These are phyloP conservation scores for Elaeis oleifera DNA, from an alignment of 202 grass and related monocot genomes.

Conservation along the genomic window DNA sequence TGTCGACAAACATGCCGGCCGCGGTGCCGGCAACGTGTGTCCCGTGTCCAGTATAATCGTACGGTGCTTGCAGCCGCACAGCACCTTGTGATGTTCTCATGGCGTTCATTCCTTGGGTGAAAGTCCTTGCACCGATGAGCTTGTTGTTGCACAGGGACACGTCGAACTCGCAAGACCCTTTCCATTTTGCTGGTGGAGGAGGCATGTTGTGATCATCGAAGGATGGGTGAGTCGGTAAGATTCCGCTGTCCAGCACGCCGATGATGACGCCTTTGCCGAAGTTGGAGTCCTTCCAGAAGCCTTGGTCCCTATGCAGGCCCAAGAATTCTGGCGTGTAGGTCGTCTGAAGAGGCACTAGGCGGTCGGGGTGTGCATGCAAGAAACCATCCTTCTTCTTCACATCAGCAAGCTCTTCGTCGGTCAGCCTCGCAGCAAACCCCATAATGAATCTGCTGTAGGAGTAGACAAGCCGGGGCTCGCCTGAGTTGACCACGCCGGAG, in stretches of 20 bases:
- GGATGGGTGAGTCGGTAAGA: constrained; percentile 1
- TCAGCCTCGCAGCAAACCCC: too few species aligned
- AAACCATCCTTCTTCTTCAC: too few species aligned
- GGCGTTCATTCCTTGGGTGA: constrained; percentile 1
- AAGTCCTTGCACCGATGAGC: constrained; percentile 13
- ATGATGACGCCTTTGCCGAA: constrained; percentile 61
- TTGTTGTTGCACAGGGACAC: neutral
- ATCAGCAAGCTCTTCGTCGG: too few species aligned
- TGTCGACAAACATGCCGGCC: constrained; percentile 21
- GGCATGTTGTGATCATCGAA: constrained; percentile 32
- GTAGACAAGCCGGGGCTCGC: too few species aligned
- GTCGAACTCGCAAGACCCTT: constrained; percentile 33
- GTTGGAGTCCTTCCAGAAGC: constrained; percentile 31
- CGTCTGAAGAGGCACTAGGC: too few species aligned
- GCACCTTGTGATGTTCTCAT: neutral
- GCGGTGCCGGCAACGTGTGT: constrained; percentile 54
- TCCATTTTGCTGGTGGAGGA: constrained; percentile 38
- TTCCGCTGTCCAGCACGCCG: constrained; percentile 25
- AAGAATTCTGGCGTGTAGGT: too few species aligned
- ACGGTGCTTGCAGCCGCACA: neutral
- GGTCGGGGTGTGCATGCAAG: too few species aligned
- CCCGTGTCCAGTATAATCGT: constrained; percentile 24
- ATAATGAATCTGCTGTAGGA: too few species aligned
- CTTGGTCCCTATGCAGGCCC: neutral
- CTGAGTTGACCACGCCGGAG: too few species aligned